A percentile compares a stretch with the other conserved stretches of the same genome.
phyloP scores from a whole-genome alignment of 352 stramenopile genomes.

The Elongisporangium senticosum region DNA sequence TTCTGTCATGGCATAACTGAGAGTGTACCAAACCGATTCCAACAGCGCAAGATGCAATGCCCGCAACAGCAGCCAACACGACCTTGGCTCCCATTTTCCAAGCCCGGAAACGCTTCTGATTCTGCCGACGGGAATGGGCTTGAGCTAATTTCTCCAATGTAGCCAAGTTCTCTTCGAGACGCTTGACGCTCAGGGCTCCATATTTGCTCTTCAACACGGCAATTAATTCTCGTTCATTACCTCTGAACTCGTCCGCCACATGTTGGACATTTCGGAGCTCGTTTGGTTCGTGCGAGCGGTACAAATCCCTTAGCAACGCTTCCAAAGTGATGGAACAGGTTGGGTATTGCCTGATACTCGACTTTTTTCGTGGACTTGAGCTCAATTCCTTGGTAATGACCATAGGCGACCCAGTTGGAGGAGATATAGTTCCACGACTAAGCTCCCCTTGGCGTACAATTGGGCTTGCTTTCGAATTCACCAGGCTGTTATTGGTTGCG shows the following conservation, averaged over 20 bases:
- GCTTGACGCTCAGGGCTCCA: slow-evolving; percentile 67
- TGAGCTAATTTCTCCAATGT: slow-evolving; percentile 21
- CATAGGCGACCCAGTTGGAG: neutral
- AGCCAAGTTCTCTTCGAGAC: slow-evolving; percentile 51
- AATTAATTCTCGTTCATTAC: slow-evolving; percentile 65
- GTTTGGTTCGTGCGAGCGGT: slow-evolving; percentile 72
- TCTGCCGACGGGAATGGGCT: neutral
- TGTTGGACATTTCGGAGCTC: slow-evolving; percentile 55
- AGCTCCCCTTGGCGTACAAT: slow-evolving; percentile 5
- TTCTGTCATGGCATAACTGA: slow-evolving; percentile 28
- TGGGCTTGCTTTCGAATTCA: slow-evolving; percentile 6
- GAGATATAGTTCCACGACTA: neutral
- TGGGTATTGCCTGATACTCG: neutral
- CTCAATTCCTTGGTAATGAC: neutral
- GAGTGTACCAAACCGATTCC: slow-evolving; percentile 17
- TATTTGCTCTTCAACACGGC: slow-evolving; percentile 62
- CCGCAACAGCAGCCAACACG: slow-evolving; percentile 18
- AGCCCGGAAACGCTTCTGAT: neutral
- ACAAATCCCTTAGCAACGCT: slow-evolving; percentile 53
- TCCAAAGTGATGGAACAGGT: slow-evolving; percentile 37
- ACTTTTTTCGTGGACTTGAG: neutral
- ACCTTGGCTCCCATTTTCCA: slow-evolving; percentile 10
- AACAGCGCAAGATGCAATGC: slow-evolving; percentile 19
- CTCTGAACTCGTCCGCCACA: slow-evolving; percentile 51
- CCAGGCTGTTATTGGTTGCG: neutral